Evolutionary conservation across 495 filamentous ascomycete species (phyloP).

Genomic region (Penicillium silybi): DNA sequence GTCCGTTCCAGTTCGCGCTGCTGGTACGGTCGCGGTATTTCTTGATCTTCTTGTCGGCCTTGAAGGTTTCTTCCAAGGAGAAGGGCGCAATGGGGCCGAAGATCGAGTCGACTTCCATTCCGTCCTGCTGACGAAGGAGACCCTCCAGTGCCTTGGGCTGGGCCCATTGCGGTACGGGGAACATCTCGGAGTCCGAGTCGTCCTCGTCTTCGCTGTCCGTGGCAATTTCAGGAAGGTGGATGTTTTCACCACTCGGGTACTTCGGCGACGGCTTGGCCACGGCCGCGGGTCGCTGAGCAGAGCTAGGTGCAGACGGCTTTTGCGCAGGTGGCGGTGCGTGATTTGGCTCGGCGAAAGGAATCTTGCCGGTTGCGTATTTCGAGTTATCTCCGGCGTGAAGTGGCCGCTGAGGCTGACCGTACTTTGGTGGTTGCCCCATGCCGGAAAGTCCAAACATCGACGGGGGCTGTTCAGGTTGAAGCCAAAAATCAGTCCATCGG

Average conservation of each 20-base stretch:
- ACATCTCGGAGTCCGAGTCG: conserved; percentile 55
- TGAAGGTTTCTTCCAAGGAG: conserved; percentile 94
- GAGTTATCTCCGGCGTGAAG: conserved; percentile 70
- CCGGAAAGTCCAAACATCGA: conserved; percentile 57
- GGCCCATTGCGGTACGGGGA: conserved; percentile 74
- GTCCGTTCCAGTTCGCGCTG: conserved; percentile 84
- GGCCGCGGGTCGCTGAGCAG: conserved; percentile 39
- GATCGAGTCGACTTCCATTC: conserved; percentile 76
- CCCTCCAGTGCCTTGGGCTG: conserved; percentile 72
- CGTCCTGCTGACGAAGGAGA: conserved; percentile 70
- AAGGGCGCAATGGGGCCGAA: conserved; percentile 85
- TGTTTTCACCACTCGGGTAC: conserved; percentile 73
- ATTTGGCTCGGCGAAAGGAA: conserved; percentile 77
- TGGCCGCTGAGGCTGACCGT: conserved; percentile 50
- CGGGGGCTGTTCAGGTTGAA: conserved; percentile 57
- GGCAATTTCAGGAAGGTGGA: conserved; percentile 83
- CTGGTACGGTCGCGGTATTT: conserved; percentile 84
- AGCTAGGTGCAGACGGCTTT: conserved; percentile 50
- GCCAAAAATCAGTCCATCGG: conserved; percentile 16
- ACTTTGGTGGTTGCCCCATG: conserved; percentile 41
- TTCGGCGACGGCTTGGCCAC: conserved; percentile 67
- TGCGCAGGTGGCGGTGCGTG: conserved; percentile 47
- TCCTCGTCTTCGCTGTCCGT: conserved; percentile 81
- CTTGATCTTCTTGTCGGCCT: conserved; percentile 70
- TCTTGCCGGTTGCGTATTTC: conserved; percentile 80